phyloP scores from a whole-genome alignment of 2,329 filamentous ascomycete genomes.

The Colletotrichum noveboracense region DNA sequence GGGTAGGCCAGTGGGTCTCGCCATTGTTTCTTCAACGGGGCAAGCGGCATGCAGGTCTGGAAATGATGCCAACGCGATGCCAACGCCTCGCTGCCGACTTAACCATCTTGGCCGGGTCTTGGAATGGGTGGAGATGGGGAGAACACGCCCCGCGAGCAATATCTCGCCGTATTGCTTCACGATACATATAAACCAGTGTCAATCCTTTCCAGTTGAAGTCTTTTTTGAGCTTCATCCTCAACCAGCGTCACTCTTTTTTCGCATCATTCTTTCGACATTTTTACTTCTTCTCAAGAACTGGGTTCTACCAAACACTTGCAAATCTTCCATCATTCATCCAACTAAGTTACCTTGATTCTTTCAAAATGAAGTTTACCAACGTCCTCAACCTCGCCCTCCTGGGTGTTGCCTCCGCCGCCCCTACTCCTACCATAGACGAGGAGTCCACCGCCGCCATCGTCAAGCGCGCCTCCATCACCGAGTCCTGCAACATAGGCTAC shows the following conservation, averaged over 20 bases:
- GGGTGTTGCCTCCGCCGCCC: constrained; percentile 32
- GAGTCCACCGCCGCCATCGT: constrained; percentile 30
- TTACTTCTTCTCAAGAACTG: neutral
- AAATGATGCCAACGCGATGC: constrained; percentile 10
- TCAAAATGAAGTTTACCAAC: constrained; percentile 36
- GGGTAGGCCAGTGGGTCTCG: neutral
- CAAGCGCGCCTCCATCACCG: constrained; percentile 41
- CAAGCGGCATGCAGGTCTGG: neutral
- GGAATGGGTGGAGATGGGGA: neutral
- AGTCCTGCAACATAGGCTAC: constrained; percentile 39
- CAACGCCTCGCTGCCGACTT: constrained; percentile 1
- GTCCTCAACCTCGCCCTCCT: constrained; percentile 31
- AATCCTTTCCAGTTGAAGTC: neutral
- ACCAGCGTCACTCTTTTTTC: neutral
- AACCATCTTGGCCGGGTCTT: constrained; percentile 1
- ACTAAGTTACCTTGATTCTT: neutral
- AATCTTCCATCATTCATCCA: neutral
- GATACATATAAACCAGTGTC: neutral
- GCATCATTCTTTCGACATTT: neutral
- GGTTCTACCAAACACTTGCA: neutral
- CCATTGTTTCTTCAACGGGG: neutral
- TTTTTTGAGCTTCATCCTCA: neutral
- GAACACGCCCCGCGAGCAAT: neutral
- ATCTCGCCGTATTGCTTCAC: neutral
- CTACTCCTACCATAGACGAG: constrained; percentile 33